These are phyloP conservation scores for Rosa hybrid DNA, from an alignment of 331 rosid genomes.

Conservation along the genomic window DNA sequence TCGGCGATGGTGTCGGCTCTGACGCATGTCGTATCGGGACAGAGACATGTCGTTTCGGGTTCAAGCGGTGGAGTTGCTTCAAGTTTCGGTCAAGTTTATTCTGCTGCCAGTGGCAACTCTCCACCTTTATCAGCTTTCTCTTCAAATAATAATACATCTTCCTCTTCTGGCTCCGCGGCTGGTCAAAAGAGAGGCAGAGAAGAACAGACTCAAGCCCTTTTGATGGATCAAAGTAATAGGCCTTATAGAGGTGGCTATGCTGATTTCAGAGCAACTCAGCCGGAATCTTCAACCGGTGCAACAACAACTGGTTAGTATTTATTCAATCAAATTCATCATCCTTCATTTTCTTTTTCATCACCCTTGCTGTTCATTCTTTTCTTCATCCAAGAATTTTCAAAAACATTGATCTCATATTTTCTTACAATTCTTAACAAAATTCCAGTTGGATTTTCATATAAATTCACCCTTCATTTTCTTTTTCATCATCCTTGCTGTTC, in stretches of 20 bases:
- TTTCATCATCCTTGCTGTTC: too few relatives aligned
- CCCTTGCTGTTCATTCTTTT: neutral
- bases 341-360: neutral
- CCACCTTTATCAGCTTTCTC: slow-evolving; percentile 37
- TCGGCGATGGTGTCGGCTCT: slow-evolving; percentile 68
- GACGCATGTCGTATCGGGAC: slow-evolving; percentile 51
- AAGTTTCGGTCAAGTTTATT: slow-evolving; percentile 34
- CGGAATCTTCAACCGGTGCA: slow-evolving; percentile 50
- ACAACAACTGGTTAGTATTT: slow-evolving; percentile 18
- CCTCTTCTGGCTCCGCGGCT: slow-evolving; percentile 28
- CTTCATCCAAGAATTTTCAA: neutral
- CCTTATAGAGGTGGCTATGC: slow-evolving; percentile 32
- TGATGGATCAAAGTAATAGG: slow-evolving; percentile 33
- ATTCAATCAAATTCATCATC: neutral
- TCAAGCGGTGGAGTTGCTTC: slow-evolving; percentile 29
- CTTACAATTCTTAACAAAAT: neutral
- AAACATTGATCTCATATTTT: neutral
- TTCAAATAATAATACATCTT: neutral
- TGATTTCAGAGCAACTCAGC: slow-evolving; percentile 36
- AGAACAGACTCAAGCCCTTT: slow-evolving; percentile 27
- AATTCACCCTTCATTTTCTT: too few relatives aligned
- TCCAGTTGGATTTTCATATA: neutral
- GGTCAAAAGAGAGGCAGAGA: slow-evolving; percentile 85
- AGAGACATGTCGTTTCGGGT: slow-evolving; percentile 49
- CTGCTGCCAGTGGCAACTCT: slow-evolving; percentile 23